Evolutionary conservation across 305 asterid genomes (phyloP), one percentile per base, ranked within the genome.

Genomic region (Striga hermonthica): DNA sequence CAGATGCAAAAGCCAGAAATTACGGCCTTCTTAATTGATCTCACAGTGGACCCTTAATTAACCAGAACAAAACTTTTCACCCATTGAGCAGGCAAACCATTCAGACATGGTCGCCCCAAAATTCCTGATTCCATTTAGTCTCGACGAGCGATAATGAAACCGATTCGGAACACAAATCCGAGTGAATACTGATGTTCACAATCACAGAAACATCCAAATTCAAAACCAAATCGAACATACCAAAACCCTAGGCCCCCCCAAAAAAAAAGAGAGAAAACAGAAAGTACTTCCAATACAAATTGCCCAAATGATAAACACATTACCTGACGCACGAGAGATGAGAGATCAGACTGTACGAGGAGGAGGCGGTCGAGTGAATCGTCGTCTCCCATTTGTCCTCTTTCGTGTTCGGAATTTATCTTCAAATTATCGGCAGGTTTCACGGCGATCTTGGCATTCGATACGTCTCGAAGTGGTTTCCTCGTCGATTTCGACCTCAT

Each of bases 381-480:
- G 72, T 79, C 77, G 73, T 79, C 81, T 28, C 72, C 81, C 9
- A 28, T 43, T 39, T 62, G 62, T 57, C 75, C 82, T 43, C 77
- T 69, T 63, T 16, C 69, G 45, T 63, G 72, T 38, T 57, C 68
- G 12, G 77, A 12, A 35, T 55, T 49, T 50, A 74, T 80, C 66
- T 74, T 77, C 53, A 44, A 70, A 54, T 49, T 71, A 28, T 12
- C n/a, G 41, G 74, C 36, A 5, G 79, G 47, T 14, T 66, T 74
- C 63, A 66, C 44, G 58, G 74, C 60, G 47, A 53, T 49, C 58
- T 75, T 78, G 67, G 74, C 68, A 73, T 84, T 91, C 6, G 95
- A 80, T 34, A 87, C 83, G 65, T 87, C 95, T 38, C 86, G 79
- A 52, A 91, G 79, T 5, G 93, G 92, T 77, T 79, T 89, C 69